Percentiles rank a stretch among this genome's conserved stretches.
phyloP scores from a whole-genome alignment of 306 rosid species.

The Arachis hypogaea region DNA sequence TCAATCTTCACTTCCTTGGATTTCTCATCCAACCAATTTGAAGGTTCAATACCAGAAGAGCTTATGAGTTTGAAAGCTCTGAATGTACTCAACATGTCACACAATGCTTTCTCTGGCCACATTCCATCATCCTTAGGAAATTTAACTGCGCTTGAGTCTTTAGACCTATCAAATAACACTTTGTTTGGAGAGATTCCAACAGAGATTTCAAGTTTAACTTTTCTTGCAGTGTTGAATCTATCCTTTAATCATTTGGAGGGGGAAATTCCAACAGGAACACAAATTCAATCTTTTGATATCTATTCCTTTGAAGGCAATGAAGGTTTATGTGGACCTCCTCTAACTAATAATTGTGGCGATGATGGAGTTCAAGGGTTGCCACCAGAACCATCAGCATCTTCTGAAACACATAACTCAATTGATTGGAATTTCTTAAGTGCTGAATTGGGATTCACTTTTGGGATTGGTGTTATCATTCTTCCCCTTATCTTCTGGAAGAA shows the following conservation, averaged over 20 bases:
- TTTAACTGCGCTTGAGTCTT: constrained; percentile 33
- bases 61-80: constrained; percentile 27
- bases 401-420: neutral
- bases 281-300: constrained; percentile 29
- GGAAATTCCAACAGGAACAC: constrained; percentile 34
- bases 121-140: constrained; percentile 45
- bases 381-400: neutral
- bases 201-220: constrained; percentile 17
- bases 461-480: constrained; percentile 4
- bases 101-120: constrained; percentile 32
- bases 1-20: constrained; percentile 32
- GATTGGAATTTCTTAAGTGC: constrained; percentile 13
- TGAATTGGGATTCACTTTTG: constrained; percentile 35
- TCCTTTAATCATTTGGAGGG: constrained; percentile 46
- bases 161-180: constrained; percentile 41
- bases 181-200: constrained; percentile 38
- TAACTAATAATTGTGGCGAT: neutral
- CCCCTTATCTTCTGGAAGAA: constrained; percentile 15
- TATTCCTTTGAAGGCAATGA: constrained; percentile 38
- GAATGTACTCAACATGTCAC: constrained; percentile 36
- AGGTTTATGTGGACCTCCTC: constrained; percentile 40
- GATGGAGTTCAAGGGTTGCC: neutral
- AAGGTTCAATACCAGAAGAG: constrained; percentile 29
- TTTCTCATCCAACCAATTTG: constrained; percentile 34
- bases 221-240: constrained; percentile 38